phyloP scores from a whole-genome alignment of 2,329 filamentous ascomycete genomes.

The Incumbomyces delicatus region DNA sequence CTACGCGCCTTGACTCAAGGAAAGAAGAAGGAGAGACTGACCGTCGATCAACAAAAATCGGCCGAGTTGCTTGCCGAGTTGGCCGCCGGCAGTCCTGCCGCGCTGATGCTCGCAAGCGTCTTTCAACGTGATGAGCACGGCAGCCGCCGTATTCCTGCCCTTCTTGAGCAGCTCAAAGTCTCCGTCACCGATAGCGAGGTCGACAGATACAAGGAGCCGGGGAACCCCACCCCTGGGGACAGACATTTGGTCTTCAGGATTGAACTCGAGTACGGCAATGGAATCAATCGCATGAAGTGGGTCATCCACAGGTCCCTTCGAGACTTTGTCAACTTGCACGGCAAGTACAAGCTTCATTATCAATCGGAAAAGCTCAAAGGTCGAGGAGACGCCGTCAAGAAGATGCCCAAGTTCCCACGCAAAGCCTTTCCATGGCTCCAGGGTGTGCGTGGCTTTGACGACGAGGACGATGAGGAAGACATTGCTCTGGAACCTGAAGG shows the following conservation, averaged over 20 bases:
- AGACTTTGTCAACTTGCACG: slow-evolving; percentile 86
- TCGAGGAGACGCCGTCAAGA: slow-evolving; percentile 59
- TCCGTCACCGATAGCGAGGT: slow-evolving; percentile 72
- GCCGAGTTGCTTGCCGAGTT: slow-evolving; percentile 94
- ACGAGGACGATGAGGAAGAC: slow-evolving; percentile 50
- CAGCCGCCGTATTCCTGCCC: slow-evolving; percentile 85
- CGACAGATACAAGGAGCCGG: slow-evolving; percentile 34
- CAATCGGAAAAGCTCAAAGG: slow-evolving; percentile 71
- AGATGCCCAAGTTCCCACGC: slow-evolving; percentile 81
- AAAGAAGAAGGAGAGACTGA: slow-evolving; percentile 64
- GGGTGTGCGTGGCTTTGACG: slow-evolving; percentile 70
- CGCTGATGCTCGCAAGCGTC: slow-evolving; percentile 91
- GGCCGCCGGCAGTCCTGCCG: slow-evolving; percentile 82
- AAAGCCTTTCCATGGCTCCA: slow-evolving; percentile 84
- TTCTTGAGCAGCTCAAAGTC: slow-evolving; percentile 89
- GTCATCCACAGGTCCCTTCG: slow-evolving; percentile 74
- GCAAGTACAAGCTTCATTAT: slow-evolving; percentile 82
- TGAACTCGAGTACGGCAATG: slow-evolving; percentile 91
- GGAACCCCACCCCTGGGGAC: slow-evolving; percentile 34
- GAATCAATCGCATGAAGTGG: slow-evolving; percentile 94
- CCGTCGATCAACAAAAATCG: slow-evolving; percentile 88
- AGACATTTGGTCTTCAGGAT: slow-evolving; percentile 82
- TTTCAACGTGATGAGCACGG: slow-evolving; percentile 95
- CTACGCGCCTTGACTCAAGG: slow-evolving; percentile 66
- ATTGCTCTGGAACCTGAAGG: slow-evolving; percentile 44